Evolutionary conservation across 208 protist species (phyloP).

Genomic region (Crithidia fasciculata): DNA sequence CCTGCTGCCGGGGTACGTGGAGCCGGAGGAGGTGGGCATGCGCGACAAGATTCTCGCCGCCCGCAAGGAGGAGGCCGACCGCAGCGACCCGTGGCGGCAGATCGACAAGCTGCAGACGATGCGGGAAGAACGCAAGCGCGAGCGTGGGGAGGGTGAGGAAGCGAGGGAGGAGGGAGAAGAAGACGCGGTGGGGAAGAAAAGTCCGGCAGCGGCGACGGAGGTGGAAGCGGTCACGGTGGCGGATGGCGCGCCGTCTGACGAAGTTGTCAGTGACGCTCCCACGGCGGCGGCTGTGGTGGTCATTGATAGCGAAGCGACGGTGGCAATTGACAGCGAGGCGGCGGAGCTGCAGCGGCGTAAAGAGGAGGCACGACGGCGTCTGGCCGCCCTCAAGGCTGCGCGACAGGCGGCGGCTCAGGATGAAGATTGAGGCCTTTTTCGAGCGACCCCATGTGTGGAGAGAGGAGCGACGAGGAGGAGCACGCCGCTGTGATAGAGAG

Average conservation of each 20-base stretch:
- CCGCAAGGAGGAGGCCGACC: constrained; percentile 24
- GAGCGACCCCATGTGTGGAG: too few relatives aligned
- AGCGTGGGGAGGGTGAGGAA: constrained; percentile 10
- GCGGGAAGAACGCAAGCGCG: constrained; percentile 29
- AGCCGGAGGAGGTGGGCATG: constrained; percentile 34
- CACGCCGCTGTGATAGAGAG: too few relatives aligned
- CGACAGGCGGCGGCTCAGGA: constrained; percentile 16
- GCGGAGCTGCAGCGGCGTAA: constrained; percentile 50
- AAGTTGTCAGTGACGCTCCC: neutral
- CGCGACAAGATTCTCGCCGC: constrained; percentile 17
- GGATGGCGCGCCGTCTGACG: neutral
- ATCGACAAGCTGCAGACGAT: constrained; percentile 27
- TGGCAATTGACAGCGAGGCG: constrained; percentile 8
- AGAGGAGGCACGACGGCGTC: constrained; percentile 52
- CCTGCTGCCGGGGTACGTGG: constrained; percentile 46
- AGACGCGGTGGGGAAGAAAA: constrained; percentile 3
- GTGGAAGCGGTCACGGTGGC: neutral
- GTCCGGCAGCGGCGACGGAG: neutral
- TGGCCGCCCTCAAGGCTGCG: constrained; percentile 55
- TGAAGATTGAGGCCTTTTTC: neutral
- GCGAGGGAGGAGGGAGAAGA: constrained; percentile 8
- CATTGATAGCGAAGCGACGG: neutral
- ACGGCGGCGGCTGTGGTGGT: neutral
- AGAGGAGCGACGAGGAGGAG: too few relatives aligned
- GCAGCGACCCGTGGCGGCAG: constrained; percentile 29